Conservation (phyloP, 345 rosid genomes). For the Ceriops tagal region DNA sequence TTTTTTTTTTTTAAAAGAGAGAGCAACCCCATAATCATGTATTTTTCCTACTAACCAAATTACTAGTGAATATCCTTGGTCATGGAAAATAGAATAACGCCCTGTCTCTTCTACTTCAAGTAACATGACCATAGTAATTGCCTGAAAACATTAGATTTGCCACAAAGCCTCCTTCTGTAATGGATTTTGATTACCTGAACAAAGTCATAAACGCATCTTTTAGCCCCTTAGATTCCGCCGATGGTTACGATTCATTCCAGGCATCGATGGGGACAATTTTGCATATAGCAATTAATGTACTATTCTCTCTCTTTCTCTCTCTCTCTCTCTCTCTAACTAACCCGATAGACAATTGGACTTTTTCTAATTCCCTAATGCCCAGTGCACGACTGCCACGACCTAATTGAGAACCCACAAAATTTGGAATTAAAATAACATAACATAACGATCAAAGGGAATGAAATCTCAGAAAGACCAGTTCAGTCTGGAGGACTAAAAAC, state of each 20-base stretch:
- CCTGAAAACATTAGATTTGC: background rate
- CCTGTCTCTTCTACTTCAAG: background rate
- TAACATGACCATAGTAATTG: background rate
- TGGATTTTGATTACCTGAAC: slow-evolving; percentile 28
- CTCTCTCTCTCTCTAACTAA: background rate
- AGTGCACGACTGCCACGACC: slow-evolving; percentile 31
- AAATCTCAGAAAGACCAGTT: slow-evolving; percentile 20
- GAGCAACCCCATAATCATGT: too few relatives aligned
- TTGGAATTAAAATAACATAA: background rate
- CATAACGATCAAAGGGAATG: slow-evolving; percentile 9
- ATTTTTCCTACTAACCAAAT: too few relatives aligned
- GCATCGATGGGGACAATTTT: slow-evolving; percentile 20
- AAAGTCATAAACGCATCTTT: slow-evolving; percentile 23
- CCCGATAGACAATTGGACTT: background rate
- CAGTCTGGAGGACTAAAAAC: background rate
- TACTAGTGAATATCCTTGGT: too few relatives aligned
- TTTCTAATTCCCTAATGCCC: slow-evolving; percentile 28
- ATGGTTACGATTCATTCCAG: slow-evolving; percentile 19
- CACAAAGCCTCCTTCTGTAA: background rate
- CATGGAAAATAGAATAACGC: background rate
- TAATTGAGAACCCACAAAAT: background rate
- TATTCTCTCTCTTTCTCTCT: background rate
- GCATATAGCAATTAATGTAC: background rate
- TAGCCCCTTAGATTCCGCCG: slow-evolving; percentile 37
- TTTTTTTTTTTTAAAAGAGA: too few relatives aligned